phyloP scores from a whole-genome alignment of 208 protist species.

The Porcisia hertigi region DNA sequence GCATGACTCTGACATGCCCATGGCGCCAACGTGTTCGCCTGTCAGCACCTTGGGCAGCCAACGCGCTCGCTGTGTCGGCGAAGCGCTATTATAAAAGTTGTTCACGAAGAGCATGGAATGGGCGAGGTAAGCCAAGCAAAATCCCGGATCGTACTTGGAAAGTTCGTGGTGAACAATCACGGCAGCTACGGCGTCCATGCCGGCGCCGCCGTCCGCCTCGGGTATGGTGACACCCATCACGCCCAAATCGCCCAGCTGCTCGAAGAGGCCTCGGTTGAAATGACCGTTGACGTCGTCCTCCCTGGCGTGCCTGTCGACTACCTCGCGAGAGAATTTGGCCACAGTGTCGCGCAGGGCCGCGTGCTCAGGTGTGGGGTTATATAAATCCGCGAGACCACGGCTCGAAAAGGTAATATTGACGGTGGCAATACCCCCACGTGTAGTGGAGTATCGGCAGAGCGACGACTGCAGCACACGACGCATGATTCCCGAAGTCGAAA shows the following conservation, averaged over 20 bases:
- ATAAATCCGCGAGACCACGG: constrained; percentile 37
- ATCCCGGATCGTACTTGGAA: constrained; percentile 77
- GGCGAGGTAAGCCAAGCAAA: constrained; percentile 81
- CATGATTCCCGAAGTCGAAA: neutral
- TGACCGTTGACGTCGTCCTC: constrained; percentile 61
- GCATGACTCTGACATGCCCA: constrained; percentile 95
- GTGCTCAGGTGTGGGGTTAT: constrained; percentile 74
- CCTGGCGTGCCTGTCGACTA: constrained; percentile 58
- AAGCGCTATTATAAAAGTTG: constrained; percentile 86
- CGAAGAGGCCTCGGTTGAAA: constrained; percentile 90
- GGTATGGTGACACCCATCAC: constrained; percentile 96
- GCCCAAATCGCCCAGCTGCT: constrained; percentile 93
- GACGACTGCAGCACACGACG: constrained; percentile 14
- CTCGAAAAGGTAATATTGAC: neutral
- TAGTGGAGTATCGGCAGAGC: neutral
- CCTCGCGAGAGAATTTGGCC: constrained; percentile 51
- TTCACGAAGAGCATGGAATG: constrained; percentile 86
- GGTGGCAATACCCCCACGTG: neutral
- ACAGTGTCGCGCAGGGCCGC: constrained; percentile 63
- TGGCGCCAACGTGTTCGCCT: constrained; percentile 96
- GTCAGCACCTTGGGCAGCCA: constrained; percentile 90
- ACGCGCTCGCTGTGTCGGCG: constrained; percentile 89
- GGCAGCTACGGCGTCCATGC: constrained; percentile 80
- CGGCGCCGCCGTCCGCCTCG: constrained; percentile 87
- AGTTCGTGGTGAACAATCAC: constrained; percentile 83